phyloP scores from a whole-genome alignment of 257 asterid species.

The Prunella vulgaris region DNA sequence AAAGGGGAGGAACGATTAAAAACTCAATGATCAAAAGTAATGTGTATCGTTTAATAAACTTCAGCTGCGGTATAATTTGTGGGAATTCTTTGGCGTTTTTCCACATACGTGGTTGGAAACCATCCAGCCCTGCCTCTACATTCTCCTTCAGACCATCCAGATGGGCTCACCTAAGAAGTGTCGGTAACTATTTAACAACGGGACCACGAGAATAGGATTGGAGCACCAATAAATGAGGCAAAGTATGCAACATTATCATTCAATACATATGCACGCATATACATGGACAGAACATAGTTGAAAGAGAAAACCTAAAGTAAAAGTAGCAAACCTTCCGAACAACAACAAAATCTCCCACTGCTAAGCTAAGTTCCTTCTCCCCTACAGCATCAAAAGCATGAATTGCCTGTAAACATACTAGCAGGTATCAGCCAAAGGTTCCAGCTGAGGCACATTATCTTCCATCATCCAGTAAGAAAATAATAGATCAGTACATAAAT shows the following conservation, averaged over 20 bases:
- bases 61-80: slow-evolving; percentile 53
- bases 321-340: slow-evolving; percentile 60
- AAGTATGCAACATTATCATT: not conserved
- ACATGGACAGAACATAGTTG: not conserved
- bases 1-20: not conserved
- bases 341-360: slow-evolving; percentile 77
- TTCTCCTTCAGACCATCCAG: slow-evolving; percentile 99
- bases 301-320: not conserved
- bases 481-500: not conserved
- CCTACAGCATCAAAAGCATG: slow-evolving; percentile 78
- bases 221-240: not conserved
- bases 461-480: not conserved
- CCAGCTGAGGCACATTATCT: not conserved
- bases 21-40: not conserved
- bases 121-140: slow-evolving; percentile 91
- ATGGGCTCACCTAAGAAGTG: slow-evolving; percentile 57
- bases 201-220: not conserved
- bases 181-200: not conserved
- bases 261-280: not conserved
- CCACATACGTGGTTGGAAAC: slow-evolving; percentile 80
- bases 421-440: slow-evolving; percentile 7
- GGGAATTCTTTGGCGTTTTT: slow-evolving; percentile 79
- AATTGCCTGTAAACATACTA: slow-evolving; percentile 41
- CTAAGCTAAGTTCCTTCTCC: slow-evolving; percentile 81
- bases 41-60: slow-evolving; percentile 37